Evolutionary conservation across 768 basidiomycete species (phyloP).

Genomic region (Pleurotus tuber-regium): DNA sequence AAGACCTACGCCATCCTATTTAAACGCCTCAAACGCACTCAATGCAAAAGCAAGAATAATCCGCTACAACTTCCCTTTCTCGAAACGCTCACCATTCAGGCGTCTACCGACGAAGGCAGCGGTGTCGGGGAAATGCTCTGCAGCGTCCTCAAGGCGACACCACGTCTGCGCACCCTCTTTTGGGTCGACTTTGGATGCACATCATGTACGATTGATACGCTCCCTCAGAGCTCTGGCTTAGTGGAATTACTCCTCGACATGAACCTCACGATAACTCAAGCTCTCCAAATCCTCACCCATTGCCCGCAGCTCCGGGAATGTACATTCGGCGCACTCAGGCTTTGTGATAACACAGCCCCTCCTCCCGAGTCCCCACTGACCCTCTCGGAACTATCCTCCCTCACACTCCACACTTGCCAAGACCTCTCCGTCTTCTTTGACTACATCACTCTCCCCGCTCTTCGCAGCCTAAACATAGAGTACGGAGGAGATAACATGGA

Average conservation of each 20-base stretch:
- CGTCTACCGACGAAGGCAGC: background rate
- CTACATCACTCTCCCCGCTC: constrained; percentile 5
- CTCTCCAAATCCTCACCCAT: constrained; percentile 6
- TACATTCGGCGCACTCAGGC: constrained; percentile 4
- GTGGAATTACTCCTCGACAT: constrained; percentile 8
- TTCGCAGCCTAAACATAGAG: constrained; percentile 1
- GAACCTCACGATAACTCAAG: constrained; percentile 7
- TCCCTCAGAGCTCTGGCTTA: constrained; percentile 5
- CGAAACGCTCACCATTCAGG: constrained; percentile 3
- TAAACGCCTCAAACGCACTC: constrained; percentile 1
- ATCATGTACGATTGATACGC: constrained; percentile 5
- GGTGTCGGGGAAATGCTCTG: constrained; percentile 7
- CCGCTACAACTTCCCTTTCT: constrained; percentile 1
- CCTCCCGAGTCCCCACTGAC: constrained; percentile 1
- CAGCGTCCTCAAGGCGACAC: constrained; percentile 3
- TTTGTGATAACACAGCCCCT: constrained; percentile 1
- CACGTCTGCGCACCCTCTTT: constrained; percentile 7
- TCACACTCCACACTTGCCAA: constrained; percentile 6
- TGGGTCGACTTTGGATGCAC: constrained; percentile 8
- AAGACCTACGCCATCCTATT: constrained; percentile 6
- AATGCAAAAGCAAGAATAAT: background rate
- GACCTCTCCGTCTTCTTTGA: constrained; percentile 6
- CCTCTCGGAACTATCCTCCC: constrained; percentile 1
- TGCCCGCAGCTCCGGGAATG: constrained; percentile 8
- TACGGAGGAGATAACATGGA: constrained; percentile 5